Evolutionary conservation across 306 rosid species (phyloP).

Genomic region (Malus sieversii): DNA sequence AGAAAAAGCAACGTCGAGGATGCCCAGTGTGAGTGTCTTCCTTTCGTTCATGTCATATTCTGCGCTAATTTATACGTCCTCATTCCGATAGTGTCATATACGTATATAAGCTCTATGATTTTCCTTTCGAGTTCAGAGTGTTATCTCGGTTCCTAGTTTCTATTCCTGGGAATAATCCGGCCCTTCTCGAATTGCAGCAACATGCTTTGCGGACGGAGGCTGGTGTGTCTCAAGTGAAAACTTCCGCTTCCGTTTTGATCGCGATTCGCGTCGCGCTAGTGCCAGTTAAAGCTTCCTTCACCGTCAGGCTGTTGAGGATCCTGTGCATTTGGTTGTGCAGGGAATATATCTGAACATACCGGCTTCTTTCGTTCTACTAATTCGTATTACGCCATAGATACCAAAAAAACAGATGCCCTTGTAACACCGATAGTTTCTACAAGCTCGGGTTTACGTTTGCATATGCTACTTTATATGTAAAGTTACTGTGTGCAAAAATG

Average conservation of each 20-base stretch:
- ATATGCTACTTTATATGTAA: neutral
- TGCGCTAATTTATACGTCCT: neutral
- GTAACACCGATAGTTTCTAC: conserved; percentile 4
- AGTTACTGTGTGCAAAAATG: neutral
- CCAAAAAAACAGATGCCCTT: neutral
- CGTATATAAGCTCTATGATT: neutral
- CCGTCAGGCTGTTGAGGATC: neutral
- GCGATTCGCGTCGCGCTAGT: neutral
- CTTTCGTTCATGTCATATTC: neutral
- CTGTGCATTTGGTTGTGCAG: neutral
- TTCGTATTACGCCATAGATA: neutral
- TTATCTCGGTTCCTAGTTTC: neutral
- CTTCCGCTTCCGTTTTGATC: neutral
- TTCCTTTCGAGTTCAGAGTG: neutral
- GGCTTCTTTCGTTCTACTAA: neutral
- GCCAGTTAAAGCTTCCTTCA: neutral
- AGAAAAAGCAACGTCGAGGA: conserved; percentile 53
- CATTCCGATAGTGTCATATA: too few relatives aligned
- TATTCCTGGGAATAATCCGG: neutral
- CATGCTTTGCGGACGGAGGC: conserved; percentile 43
- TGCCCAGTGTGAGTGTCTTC: conserved; percentile 64
- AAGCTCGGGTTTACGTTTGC: conserved; percentile 8
- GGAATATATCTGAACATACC: conserved; percentile 2
- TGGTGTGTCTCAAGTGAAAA: conserved; percentile 44
- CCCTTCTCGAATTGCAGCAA: conserved; percentile 44